These are phyloP conservation scores for Misopates orontium DNA, from an alignment of 257 asterid genomes.

Conservation along the genomic window DNA sequence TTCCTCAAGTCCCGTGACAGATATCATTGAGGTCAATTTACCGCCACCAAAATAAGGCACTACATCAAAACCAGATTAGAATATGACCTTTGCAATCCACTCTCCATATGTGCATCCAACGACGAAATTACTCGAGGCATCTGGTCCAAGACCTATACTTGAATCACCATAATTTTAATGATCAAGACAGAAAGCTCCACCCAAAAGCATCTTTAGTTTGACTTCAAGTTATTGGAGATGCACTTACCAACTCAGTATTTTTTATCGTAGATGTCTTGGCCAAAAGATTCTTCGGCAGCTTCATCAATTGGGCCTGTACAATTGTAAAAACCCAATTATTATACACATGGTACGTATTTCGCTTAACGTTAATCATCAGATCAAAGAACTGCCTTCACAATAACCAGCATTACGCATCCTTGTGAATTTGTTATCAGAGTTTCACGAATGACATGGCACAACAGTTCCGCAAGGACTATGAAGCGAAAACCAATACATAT, in stretches of 20 bases:
- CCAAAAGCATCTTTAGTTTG: constrained; percentile 14
- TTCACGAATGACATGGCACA: no score
- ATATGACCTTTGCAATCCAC: constrained; percentile 64
- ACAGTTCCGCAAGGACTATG: no score
- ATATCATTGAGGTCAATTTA: no score
- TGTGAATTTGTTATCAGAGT: no score
- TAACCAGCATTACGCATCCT: no score
- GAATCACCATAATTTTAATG: constrained; percentile 19
- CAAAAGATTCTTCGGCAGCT: constrained; percentile 79
- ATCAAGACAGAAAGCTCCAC: constrained; percentile 20
- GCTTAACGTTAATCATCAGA: not conserved
- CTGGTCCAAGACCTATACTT: constrained; percentile 65
- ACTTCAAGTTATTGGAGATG: constrained; percentile 14
- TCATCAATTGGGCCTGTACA: constrained; percentile 62
- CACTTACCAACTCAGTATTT: constrained; percentile 63
- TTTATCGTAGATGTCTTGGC: constrained; percentile 59
- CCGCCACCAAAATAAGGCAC: not conserved
- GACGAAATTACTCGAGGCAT: constrained; percentile 74
- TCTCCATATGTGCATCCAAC: constrained; percentile 73
- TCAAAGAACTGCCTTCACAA: not conserved
- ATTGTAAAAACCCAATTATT: constrained; percentile 2
- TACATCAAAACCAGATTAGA: not conserved
- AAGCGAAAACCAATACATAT: no score
- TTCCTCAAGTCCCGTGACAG: no score
- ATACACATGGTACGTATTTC: not conserved